A percentile compares a stretch with the other conserved stretches of the same genome.
phyloP scores from a whole-genome alignment of 148 eudicot species.

The Silene conica region DNA sequence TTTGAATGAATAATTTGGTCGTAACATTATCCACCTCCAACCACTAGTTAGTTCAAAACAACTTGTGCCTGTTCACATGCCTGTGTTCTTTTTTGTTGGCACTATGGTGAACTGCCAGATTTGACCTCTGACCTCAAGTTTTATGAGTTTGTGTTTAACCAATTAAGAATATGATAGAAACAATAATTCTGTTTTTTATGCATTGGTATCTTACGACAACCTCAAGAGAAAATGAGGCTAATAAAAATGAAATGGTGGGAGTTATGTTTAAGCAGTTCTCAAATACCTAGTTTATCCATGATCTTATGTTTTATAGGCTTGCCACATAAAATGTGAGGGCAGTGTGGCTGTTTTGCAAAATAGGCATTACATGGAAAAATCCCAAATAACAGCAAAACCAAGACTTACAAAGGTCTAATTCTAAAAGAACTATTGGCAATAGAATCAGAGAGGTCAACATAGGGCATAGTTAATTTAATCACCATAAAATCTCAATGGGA shows the following conservation, averaged over 20 bases:
- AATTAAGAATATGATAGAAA: too few relatives aligned
- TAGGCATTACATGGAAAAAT: background rate
- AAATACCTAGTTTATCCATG: constrained; percentile 8
- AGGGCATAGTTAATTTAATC: constrained; percentile 2
- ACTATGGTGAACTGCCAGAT: background rate
- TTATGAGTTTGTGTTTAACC: background rate
- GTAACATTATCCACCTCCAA: background rate
- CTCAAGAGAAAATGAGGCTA: background rate
- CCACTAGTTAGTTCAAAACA: background rate
- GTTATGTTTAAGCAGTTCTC: background rate
- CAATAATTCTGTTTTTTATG: background rate
- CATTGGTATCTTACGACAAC: background rate
- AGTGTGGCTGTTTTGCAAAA: background rate
- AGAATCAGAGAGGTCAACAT: background rate
- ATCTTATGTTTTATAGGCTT: background rate
- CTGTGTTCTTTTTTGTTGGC: background rate
- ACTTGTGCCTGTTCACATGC: background rate
- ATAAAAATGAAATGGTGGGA: background rate
- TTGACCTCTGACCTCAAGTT: background rate
- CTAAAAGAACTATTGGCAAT: background rate
- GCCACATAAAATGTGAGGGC: background rate
- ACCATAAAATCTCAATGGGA: background rate
- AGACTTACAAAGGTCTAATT: background rate
- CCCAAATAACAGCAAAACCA: background rate
- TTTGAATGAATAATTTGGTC: background rate